Evolutionary conservation across 2,329 filamentous ascomycete species (phyloP), one percentile per base, ranked within the genome.

Genomic region (Exophiala phaeomuriformis): DNA sequence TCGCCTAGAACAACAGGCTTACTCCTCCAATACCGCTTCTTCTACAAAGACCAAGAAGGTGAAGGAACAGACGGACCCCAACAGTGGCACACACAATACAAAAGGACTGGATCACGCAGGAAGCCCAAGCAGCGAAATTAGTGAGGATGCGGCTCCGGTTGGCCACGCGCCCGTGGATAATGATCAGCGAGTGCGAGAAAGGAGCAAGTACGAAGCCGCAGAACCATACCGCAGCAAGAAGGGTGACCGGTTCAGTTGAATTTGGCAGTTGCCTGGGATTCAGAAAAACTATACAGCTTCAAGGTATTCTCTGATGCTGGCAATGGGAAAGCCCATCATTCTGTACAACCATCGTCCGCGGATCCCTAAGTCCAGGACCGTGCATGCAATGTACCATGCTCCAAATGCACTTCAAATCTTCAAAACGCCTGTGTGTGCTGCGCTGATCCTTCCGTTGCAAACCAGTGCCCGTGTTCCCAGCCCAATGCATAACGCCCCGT

Each of bases 191-290:
- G 75, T 86, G 29, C 64, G 74, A 35, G 87, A 90, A 70, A 94
- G 89, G 77, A 86, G 88, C 69, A 95, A 95, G 73, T 97, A 94
- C 70, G 90, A 97, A 73, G 84, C 86, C 32, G 76, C 75, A 49
- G 77, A 81, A 62, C 86, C 90, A 51, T 97, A 85, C 71, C 75
- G 80, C 63, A 86, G 85, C 71, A 81, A 77, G 57, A 94, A 89
- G 69, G 93, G 93, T 2, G 90, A 97, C 73, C 79, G 93, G 33
- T 94, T 98, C 65, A 77, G 75, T 80, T 86, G 39, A 64, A 37
- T 9, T 12, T 3, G 10, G 30, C 33, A 35, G 39, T 12, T 4
- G 5, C 4, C 5, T 5, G 4, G 5, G 39, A 27, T 4, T 6
- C n/a, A 41, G 19, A 28, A 41, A 27, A 27, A 5, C 27, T 12